Evolutionary conservation across 495 filamentous ascomycete species (phyloP).

Genomic region (Cetradonia linearis): DNA sequence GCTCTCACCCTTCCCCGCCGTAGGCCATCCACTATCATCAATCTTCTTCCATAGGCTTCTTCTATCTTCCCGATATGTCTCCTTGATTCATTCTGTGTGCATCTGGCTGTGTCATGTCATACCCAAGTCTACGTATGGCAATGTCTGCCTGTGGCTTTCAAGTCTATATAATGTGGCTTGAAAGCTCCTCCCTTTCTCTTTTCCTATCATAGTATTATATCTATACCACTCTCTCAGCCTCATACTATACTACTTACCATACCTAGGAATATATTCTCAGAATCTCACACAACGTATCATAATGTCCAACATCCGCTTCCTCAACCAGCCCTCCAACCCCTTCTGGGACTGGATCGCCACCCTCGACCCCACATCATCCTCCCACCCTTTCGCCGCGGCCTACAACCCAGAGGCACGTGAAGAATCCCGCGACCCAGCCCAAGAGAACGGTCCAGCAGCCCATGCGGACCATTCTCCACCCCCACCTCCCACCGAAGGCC

Average conservation of each 20-base stretch:
- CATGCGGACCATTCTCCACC: conserved; percentile 10
- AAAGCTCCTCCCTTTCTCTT: conserved; percentile 11
- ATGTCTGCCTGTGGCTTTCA: conserved; percentile 22
- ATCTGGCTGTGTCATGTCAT: not conserved
- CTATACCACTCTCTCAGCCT: not conserved
- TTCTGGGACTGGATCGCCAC: conserved; percentile 32
- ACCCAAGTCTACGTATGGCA: conserved; percentile 19
- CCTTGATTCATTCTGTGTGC: conserved; percentile 5
- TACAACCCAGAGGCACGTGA: conserved; percentile 22
- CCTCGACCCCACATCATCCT: conserved; percentile 25
- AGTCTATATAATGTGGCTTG: conserved; percentile 24
- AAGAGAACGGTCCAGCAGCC: not conserved
- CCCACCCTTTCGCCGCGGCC: conserved; percentile 35
- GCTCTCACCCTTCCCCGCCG: conserved; percentile 4
- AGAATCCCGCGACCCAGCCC: conserved; percentile 16
- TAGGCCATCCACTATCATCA: not conserved
- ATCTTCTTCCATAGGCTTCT: conserved; percentile 11
- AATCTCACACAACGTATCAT: not conserved
- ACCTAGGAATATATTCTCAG: too few species aligned
- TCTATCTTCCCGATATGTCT: conserved; percentile 14
- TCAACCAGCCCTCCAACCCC: conserved; percentile 30
- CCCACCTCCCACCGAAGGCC: conserved; percentile 8
- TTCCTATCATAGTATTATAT: conserved; percentile 9
- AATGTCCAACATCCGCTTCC: conserved; percentile 27
- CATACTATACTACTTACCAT: not conserved